Evolutionary conservation across 2,329 filamentous ascomycete genomes (phyloP), one percentile per base, ranked within the genome.

Genomic region (Didymosphaeria variabile): DNA sequence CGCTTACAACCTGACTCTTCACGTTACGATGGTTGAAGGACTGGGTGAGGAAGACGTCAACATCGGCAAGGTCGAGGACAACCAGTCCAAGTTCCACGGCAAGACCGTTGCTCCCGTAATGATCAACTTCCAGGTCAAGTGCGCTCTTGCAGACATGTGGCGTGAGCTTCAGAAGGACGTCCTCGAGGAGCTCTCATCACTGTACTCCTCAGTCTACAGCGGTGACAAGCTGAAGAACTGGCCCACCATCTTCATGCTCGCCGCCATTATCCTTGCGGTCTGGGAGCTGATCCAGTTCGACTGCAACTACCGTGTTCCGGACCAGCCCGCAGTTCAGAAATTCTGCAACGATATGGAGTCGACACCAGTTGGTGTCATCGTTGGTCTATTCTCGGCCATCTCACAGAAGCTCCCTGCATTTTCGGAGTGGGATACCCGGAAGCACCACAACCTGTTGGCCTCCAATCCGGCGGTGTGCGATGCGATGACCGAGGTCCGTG

Each of bases 121-220:
- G 94, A 96, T 98, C 87, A 98, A 97, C 85, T 97, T 97, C 87
- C 93, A 97, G 83, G 93, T 98, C 84, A 98, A 98, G 87, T 95
- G 92, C 73, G 94, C 94, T 57, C 90, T 98, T 82, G 94, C 94
- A 67, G 93, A 96, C 74, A 96, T 97, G 92, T 98, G 94, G 94
- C 93, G 94, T 67, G 94, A 97, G 79, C 85, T 98, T 60, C 94
- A 97, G 79, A 97, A 96, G 83, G 94, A 97, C 71, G 93, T 97
- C 40, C 86, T 98, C 2, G 94, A 97, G 82, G 94, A 98, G 83
- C 87, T 98, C 1, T 97, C 94, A 1, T 83, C 88, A 7, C 86
- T 98, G 15, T 98, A 97, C 86, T 96, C 93, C n/a, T 97, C 93
- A 66, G 94, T 98, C 47, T 98, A 98, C 86, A 96, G 91, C 72